Evolutionary conservation across 2,329 filamentous ascomycete species (phyloP).

Genomic region (Hortaea sp.): DNA sequence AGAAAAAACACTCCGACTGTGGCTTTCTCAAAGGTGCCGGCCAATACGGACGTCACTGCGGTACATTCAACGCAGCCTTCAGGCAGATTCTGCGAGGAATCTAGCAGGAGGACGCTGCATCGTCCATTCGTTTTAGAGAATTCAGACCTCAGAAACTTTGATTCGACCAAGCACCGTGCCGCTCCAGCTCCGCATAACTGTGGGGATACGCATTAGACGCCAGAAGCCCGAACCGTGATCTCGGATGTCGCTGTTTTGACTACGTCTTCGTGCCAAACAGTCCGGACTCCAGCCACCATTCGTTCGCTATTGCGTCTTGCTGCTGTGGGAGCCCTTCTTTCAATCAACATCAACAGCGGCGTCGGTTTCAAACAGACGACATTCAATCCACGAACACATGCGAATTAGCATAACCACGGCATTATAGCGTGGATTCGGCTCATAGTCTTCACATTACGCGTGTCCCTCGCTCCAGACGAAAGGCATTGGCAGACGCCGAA

Average conservation of each 20-base stretch:
- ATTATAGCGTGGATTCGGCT: neutral
- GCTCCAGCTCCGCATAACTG: slow-evolving; percentile 7
- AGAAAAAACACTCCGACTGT: too few species aligned
- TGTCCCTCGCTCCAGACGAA: neutral
- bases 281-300: slow-evolving; percentile 3
- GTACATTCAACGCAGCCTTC: too few species aligned
- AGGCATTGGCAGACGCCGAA: neutral
- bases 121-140: neutral
- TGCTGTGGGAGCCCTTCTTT: neutral
- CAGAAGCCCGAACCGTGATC: slow-evolving; percentile 14
- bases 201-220: slow-evolving; percentile 13
- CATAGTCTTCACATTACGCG: neutral
- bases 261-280: slow-evolving; percentile 6
- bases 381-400: neutral
- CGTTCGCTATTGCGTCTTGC: neutral
- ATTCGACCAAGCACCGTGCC: slow-evolving; percentile 8
- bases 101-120: neutral
- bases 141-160: slow-evolving; percentile 6
- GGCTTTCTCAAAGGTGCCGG: neutral
- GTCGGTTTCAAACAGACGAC: neutral
- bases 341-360: neutral
- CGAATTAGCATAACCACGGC: neutral
- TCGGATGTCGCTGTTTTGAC: slow-evolving; percentile 11
- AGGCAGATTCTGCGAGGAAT: neutral
- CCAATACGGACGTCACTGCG: neutral